Conservation (phyloP, 2,329 filamentous ascomycete species). For the Cordyceps cicadae region DNA sequence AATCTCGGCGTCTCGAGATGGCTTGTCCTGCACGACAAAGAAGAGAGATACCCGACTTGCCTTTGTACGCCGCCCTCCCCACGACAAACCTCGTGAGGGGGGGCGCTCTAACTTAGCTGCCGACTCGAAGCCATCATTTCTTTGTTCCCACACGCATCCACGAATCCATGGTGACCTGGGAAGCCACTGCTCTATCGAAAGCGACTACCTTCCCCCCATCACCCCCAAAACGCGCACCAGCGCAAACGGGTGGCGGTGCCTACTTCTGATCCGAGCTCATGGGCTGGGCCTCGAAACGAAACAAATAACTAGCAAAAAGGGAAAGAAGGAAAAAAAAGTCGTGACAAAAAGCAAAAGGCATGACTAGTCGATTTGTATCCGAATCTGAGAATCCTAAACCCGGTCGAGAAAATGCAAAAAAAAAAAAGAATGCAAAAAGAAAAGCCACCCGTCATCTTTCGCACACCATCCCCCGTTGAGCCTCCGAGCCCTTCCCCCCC, state of each 20-base stretch:
- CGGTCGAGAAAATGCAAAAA: not conserved
- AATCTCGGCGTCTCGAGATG: too few relatives aligned
- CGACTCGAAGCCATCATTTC: not conserved
- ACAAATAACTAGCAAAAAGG: not conserved
- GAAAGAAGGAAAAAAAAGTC: not conserved
- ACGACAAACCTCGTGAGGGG: too few relatives aligned
- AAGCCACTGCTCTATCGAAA: not conserved
- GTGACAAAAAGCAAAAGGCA: not conserved
- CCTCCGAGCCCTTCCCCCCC: not conserved
- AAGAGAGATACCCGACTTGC: too few relatives aligned
- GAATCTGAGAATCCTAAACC: not conserved
- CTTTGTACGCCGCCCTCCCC: too few relatives aligned
- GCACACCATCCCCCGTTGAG: not conserved
- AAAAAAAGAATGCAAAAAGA: not conserved
- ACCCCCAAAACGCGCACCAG: not conserved
- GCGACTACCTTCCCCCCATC: not conserved
- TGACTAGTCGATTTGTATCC: not conserved
- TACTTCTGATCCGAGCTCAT: constrained; percentile 2
- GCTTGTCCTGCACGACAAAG: too few relatives aligned
- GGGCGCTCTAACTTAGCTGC: too few relatives aligned
- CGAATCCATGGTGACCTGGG: not conserved
- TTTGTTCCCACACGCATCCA: not conserved
- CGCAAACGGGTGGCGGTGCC: not conserved
- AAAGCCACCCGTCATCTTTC: not conserved
- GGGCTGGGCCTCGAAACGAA: constrained; percentile 1